Percentiles rank a stretch among this genome's conserved stretches.
Conservation (phyloP, 2,329 filamentous ascomycete species). For the Chaetomium globosum region DNA sequence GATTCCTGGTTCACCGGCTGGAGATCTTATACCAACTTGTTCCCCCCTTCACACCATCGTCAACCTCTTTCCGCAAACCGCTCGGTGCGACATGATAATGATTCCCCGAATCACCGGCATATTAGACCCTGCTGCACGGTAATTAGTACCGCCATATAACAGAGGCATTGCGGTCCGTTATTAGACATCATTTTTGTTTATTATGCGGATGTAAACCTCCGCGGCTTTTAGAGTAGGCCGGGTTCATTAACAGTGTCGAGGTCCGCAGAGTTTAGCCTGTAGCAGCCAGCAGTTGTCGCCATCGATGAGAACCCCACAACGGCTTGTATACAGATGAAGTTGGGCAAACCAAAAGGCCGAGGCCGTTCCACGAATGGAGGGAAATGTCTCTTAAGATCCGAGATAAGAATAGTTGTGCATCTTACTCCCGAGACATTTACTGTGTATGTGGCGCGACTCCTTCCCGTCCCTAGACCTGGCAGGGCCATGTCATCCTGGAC, state of each 20-base stretch:
- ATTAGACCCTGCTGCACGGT: conserved; percentile 13
- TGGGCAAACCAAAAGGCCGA: background rate
- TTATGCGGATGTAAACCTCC: conserved; percentile 35
- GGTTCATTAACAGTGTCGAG: conserved; percentile 25
- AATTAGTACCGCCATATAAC: conserved; percentile 16
- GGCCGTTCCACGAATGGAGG: conserved; percentile 14
- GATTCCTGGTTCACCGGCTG: background rate
- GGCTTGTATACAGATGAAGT: background rate
- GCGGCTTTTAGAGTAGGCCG: conserved; percentile 18
- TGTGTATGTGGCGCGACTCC: background rate
- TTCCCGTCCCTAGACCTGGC: background rate
- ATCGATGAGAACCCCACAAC: conserved; percentile 10
- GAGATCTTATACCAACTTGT: conserved; percentile 8
- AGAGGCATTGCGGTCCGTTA: conserved; percentile 27
- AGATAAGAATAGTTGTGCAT: background rate
- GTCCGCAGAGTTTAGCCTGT: conserved; percentile 31
- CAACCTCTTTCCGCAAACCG: background rate
- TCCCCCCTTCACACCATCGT: background rate
- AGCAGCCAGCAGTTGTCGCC: background rate
- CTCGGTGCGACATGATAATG: background rate
- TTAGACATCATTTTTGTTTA: conserved; percentile 17
- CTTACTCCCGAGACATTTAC: background rate
- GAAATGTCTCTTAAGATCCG: background rate
- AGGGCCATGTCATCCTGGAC: background rate
- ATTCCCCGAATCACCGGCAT: background rate